Evolutionary conservation across 768 basidiomycete species (phyloP).

Genomic region (Auricularia heimuer): DNA sequence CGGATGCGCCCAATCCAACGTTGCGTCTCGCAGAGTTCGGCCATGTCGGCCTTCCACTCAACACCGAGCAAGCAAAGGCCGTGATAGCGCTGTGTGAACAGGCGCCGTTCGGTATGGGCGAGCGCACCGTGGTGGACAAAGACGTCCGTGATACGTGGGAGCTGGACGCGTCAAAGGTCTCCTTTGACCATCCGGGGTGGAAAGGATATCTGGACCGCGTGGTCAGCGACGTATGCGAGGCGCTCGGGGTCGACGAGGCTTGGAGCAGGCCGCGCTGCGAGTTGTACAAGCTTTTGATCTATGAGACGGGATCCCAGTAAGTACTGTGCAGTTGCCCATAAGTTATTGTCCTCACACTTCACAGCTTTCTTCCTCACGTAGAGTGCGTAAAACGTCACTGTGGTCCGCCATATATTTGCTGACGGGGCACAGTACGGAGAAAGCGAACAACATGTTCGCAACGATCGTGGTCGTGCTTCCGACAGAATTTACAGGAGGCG

Average conservation of each 20-base stretch:
- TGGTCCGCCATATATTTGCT: background rate
- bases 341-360: too few relatives aligned
- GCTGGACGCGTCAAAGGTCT: constrained; percentile 7
- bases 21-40: constrained; percentile 6
- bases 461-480: constrained; percentile 8
- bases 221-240: constrained; percentile 2
- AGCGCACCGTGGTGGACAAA: constrained; percentile 6
- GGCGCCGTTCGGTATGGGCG: constrained; percentile 11
- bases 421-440: constrained; percentile 4
- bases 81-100: constrained; percentile 5
- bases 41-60: constrained; percentile 8
- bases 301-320: constrained; percentile 3
- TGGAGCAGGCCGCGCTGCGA: constrained; percentile 3
- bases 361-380: constrained; percentile 7
- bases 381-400: background rate
- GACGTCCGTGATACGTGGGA: constrained; percentile 11
- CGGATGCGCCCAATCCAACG: constrained; percentile 8
- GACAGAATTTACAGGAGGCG: constrained; percentile 8
- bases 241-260: constrained; percentile 4
- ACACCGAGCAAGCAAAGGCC: background rate
- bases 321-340: too few relatives aligned
- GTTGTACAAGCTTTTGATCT: constrained; percentile 8
- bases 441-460: constrained; percentile 6
- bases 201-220: background rate
- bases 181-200: constrained; percentile 3